Conservation (phyloP, 805 yeast genomes). For the Zygosaccharomyces pseudorouxii region DNA sequence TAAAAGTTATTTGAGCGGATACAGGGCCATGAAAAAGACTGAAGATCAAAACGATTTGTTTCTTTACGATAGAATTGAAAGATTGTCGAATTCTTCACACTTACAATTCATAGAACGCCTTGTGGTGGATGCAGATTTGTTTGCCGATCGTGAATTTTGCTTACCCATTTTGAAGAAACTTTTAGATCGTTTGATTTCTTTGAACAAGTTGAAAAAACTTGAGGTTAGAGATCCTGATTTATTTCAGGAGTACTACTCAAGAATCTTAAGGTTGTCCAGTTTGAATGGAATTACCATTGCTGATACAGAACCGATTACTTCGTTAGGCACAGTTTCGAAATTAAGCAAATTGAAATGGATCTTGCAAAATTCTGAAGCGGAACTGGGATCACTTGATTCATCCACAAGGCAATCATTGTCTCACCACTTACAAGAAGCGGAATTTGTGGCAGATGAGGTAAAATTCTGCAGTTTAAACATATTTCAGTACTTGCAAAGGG, state of each 20-base stretch:
- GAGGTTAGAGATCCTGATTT: conserved; percentile 20
- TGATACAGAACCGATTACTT: conserved; percentile 10
- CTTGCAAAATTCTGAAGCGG: conserved; percentile 8
- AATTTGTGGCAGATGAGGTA: conserved; percentile 33
- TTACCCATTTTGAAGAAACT: conserved; percentile 12
- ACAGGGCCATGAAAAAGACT: conserved; percentile 34
- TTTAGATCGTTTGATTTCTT: conserved; percentile 21
- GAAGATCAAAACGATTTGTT: conserved; percentile 37
- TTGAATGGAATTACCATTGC: conserved; percentile 15
- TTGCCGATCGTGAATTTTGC: conserved; percentile 26
- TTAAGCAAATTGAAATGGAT: conserved; percentile 15
- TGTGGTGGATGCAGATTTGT: conserved; percentile 32
- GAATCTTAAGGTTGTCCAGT: conserved; percentile 8
- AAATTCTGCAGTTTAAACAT: conserved; percentile 38
- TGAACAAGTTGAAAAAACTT: conserved; percentile 24
- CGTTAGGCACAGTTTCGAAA: conserved; percentile 11
- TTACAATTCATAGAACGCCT: conserved; percentile 35
- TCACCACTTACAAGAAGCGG: conserved; percentile 17
- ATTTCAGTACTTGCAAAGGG: conserved; percentile 24
- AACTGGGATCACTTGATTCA: conserved; percentile 3
- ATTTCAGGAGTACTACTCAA: conserved; percentile 13
- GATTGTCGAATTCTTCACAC: conserved; percentile 38
- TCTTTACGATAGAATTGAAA: conserved; percentile 38
- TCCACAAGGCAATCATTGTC: conserved; percentile 8
- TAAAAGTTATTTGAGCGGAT: conserved; percentile 40